These are phyloP conservation scores for Tetrastigma voinierianum DNA, from an alignment of 164 flowering plant genomes.

Conservation along the genomic window DNA sequence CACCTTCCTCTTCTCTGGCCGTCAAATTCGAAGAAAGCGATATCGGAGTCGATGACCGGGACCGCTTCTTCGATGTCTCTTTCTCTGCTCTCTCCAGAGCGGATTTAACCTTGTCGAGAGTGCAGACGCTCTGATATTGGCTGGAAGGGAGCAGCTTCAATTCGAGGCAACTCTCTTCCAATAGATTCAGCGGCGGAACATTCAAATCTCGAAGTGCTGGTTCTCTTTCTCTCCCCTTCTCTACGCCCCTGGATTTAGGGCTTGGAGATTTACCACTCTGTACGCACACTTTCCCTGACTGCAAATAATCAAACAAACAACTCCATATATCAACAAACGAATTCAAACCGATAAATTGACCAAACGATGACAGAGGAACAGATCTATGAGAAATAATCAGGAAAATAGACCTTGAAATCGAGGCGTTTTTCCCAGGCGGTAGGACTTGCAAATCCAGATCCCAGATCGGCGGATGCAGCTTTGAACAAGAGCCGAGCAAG, in stretches of 20 bases:
- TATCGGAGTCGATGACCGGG: not conserved
- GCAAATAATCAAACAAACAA: not conserved
- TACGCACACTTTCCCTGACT: slow-evolving; percentile 6
- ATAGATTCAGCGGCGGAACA: slow-evolving; percentile 23
- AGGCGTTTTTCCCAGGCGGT: slow-evolving; percentile 2
- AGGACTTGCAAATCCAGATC: slow-evolving; percentile 3
- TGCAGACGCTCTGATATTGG: slow-evolving; percentile 19
- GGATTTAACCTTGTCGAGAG: slow-evolving; percentile 19
- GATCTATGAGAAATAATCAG: not conserved
- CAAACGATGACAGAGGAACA: not conserved
- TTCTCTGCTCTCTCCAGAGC: slow-evolving; percentile 20
- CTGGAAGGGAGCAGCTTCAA: slow-evolving; percentile 3
- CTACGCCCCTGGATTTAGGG: not conserved
- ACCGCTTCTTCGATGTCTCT: not conserved
- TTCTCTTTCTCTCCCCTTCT: not conserved
- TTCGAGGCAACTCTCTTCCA: slow-evolving; percentile 5
- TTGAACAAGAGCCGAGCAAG: slow-evolving; percentile 7
- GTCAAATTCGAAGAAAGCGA: not conserved
- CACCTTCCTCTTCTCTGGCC: not conserved
- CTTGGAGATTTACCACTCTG: slow-evolving; percentile 6
- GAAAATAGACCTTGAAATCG: not conserved
- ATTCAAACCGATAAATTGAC: too few relatives aligned
- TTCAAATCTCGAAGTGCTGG: slow-evolving; percentile 51
- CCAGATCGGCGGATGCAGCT: not conserved
- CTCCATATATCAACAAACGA: not conserved